Conservation (phyloP, 305 asterid genomes). For the Caryopteris hybrid region DNA sequence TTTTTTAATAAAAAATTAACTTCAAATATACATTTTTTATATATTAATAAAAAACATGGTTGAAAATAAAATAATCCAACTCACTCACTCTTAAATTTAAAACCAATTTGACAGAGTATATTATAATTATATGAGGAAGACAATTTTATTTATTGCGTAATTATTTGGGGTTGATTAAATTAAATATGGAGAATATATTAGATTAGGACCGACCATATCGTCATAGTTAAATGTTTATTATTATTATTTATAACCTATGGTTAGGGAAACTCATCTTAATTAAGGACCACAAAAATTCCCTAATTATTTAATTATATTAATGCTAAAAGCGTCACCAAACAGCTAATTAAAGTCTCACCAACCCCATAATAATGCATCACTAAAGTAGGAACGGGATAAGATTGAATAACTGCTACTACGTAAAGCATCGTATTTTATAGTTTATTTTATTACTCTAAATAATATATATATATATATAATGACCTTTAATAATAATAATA, state of each 20-base stretch:
- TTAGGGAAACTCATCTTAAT: background rate
- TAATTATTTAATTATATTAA: background rate
- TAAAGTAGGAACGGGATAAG: slow-evolving; percentile 20
- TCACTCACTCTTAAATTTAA: no score
- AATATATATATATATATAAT: no score
- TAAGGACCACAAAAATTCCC: background rate
- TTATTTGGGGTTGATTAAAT: background rate
- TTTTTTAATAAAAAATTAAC: no score
- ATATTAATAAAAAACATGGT: no score
- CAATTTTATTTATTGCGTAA: background rate
- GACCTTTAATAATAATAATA: no score
- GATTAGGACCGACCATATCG: slow-evolving; percentile 19
- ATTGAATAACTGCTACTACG: background rate
- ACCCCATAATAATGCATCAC: slow-evolving; percentile 1
- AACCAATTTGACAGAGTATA: no score
- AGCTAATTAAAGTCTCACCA: slow-evolving; percentile 13
- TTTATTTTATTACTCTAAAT: no score
- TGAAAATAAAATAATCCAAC: no score
- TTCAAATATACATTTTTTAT: no score
- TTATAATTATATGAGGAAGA: no score
- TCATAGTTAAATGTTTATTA: background rate
- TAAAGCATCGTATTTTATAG: background rate
- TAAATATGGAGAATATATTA: background rate
- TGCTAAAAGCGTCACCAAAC: slow-evolving; percentile 8
- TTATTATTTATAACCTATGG: no score